Conservation (phyloP, 257 asterid species). For the Rehmannia glutinosa region DNA sequence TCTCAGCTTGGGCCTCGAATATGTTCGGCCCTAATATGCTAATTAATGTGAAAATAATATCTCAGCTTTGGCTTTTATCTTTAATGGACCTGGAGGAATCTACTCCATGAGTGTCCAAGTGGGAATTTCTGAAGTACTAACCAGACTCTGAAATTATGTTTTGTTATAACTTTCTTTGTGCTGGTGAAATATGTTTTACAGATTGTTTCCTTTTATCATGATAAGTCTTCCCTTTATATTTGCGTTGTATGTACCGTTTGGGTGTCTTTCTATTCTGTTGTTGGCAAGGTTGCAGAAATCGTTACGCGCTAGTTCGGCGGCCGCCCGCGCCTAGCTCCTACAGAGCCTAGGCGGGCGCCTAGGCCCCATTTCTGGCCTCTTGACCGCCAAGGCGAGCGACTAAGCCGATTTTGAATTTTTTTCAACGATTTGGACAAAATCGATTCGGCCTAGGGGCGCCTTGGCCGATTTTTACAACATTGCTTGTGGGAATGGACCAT, state of each 20-base stretch:
- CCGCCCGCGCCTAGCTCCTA: too few relatives aligned
- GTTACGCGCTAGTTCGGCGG: too few relatives aligned
- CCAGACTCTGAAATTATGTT: neutral
- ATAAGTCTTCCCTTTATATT: neutral
- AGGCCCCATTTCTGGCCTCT: too few relatives aligned
- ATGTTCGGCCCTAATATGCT: constrained; percentile 8
- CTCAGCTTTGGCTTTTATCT: neutral
- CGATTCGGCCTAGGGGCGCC: too few relatives aligned
- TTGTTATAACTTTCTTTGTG: neutral
- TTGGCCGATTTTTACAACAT: too few relatives aligned
- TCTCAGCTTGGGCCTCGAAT: constrained; percentile 10
- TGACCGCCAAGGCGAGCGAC: too few relatives aligned
- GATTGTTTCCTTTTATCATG: neutral
- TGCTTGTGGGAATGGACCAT: constrained; percentile 3
- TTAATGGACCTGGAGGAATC: neutral
- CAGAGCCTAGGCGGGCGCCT: too few relatives aligned
- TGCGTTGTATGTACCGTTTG: neutral
- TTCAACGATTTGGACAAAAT: too few relatives aligned
- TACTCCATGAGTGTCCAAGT: neutral
- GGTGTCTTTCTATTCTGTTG: neutral
- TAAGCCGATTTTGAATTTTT: too few relatives aligned
- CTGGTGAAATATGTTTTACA: neutral
- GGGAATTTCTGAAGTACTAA: neutral
- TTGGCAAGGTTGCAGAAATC: too few relatives aligned
- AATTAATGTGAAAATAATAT: neutral